Evolutionary conservation across 495 filamentous ascomycete species (phyloP).

Genomic region (Parachaetomium inaequale): DNA sequence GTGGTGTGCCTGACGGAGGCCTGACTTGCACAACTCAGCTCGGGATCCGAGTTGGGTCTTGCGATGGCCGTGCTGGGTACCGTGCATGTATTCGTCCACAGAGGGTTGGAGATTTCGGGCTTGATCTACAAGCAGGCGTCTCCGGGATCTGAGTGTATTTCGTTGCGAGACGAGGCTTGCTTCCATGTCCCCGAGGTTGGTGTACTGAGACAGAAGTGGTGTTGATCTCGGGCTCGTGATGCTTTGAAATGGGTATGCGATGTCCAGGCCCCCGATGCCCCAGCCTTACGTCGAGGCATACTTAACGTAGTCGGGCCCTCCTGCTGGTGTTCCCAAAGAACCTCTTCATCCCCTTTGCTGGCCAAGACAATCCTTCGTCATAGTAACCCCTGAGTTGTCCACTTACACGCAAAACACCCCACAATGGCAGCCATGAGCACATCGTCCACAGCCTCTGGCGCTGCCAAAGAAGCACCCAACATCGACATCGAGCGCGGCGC

Average conservation of each 20-base stretch:
- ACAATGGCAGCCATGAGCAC: slow-evolving; percentile 11
- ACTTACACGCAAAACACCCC: background rate
- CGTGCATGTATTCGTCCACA: background rate
- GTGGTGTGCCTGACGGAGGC: background rate
- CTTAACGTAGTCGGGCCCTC: background rate
- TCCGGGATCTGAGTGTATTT: background rate
- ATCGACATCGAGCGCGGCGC: slow-evolving; percentile 26
- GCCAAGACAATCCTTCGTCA: background rate
- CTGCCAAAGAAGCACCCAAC: background rate
- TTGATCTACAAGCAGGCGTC: no score
- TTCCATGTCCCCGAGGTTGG: background rate
- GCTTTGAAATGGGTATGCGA: background rate
- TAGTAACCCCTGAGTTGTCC: background rate
- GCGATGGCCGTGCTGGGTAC: background rate
- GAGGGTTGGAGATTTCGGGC: background rate
- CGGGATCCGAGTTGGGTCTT: background rate
- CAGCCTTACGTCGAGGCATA: background rate
- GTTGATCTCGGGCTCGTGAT: background rate
- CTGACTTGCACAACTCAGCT: background rate
- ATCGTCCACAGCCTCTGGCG: slow-evolving; percentile 10
- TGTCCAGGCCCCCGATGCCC: background rate
- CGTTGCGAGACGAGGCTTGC: no score
- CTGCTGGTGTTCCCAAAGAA: background rate
- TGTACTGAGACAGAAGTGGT: background rate
- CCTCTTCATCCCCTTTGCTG: background rate